Conservation (phyloP, 148 eudicot species). For the Chenopodium album region DNA sequence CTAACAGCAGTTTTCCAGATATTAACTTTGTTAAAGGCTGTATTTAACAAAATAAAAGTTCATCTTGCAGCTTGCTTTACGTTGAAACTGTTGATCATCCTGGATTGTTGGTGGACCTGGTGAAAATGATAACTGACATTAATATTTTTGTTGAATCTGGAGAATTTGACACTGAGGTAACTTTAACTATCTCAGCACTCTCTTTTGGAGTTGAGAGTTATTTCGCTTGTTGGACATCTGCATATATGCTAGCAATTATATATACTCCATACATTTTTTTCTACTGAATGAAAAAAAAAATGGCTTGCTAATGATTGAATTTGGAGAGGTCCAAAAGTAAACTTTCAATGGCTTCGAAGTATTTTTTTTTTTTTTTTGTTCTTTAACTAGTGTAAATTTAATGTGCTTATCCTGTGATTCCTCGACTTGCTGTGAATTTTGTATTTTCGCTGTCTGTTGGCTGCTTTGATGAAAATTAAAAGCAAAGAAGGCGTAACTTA, state of each 20-base stretch:
- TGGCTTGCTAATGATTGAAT: no score
- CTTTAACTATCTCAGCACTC: neutral
- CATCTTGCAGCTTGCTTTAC: slow-evolving; percentile 63
- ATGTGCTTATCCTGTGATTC: neutral
- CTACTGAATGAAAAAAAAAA: neutral
- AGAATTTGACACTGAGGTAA: slow-evolving; percentile 95
- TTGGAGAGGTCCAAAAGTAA: neutral
- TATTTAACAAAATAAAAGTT: slow-evolving; percentile 1
- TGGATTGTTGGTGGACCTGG: slow-evolving; percentile 92
- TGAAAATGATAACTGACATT: slow-evolving; percentile 70
- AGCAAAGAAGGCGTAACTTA: neutral
- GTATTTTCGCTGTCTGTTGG: neutral
- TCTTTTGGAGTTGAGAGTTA: slow-evolving; percentile 1
- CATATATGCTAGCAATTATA: neutral
- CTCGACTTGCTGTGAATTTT: neutral
- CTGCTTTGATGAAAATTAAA: neutral
- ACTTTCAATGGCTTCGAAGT: neutral
- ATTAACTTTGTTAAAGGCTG: neutral
- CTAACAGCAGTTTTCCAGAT: neutral
- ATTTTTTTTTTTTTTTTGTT: no score
- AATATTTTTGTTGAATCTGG: slow-evolving; percentile 81
- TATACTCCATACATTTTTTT: no score
- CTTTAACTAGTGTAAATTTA: neutral
- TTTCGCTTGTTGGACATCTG: neutral
- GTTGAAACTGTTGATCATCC: slow-evolving; percentile 90